Evolutionary conservation across 768 basidiomycete genomes (phyloP).

Genomic region (Mycena alexandri): DNA sequence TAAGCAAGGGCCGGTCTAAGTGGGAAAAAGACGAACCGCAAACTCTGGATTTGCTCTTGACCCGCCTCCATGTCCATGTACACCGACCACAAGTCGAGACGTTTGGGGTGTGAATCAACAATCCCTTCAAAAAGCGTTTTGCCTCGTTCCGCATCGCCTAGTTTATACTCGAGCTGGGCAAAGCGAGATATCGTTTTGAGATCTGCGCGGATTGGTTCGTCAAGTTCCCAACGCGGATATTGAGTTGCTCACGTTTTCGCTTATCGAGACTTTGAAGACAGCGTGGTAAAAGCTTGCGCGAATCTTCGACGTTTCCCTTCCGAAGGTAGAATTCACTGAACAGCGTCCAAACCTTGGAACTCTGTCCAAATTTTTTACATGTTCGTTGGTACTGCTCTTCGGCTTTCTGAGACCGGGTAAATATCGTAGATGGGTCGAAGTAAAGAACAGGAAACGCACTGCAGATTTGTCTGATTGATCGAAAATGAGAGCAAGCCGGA

Average conservation of each 20-base stretch:
- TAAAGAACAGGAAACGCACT: slow-evolving; percentile 54
- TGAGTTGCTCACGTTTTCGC: slow-evolving; percentile 81
- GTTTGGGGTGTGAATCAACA: slow-evolving; percentile 93
- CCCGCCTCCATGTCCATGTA: slow-evolving; percentile 97
- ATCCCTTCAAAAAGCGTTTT: slow-evolving; percentile 98
- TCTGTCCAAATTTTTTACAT: slow-evolving; percentile 94
- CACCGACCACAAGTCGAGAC: slow-evolving; percentile 95
- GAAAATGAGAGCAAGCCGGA: slow-evolving; percentile 87
- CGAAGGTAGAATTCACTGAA: slow-evolving; percentile 88
- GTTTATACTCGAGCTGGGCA: slow-evolving; percentile 94
- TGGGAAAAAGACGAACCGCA: slow-evolving; percentile 64
- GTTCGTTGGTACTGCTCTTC: slow-evolving; percentile 91
- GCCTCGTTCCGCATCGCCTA: slow-evolving; percentile 94
- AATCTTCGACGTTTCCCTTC: slow-evolving; percentile 79
- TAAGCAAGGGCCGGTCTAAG: background rate
- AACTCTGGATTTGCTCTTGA: slow-evolving; percentile 81
- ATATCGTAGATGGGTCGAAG: slow-evolving; percentile 9
- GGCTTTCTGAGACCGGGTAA: slow-evolving; percentile 71
- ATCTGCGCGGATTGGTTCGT: slow-evolving; percentile 61
- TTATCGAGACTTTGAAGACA: slow-evolving; percentile 93
- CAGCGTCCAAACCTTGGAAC: slow-evolving; percentile 93
- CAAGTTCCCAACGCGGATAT: background rate
- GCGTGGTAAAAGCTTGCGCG: slow-evolving; percentile 88
- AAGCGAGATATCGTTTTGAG: slow-evolving; percentile 96
- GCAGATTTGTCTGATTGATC: slow-evolving; percentile 86